Base-by-base conservation (phyloP, 805 yeast species). In the Candida multigemmis region DNA sequence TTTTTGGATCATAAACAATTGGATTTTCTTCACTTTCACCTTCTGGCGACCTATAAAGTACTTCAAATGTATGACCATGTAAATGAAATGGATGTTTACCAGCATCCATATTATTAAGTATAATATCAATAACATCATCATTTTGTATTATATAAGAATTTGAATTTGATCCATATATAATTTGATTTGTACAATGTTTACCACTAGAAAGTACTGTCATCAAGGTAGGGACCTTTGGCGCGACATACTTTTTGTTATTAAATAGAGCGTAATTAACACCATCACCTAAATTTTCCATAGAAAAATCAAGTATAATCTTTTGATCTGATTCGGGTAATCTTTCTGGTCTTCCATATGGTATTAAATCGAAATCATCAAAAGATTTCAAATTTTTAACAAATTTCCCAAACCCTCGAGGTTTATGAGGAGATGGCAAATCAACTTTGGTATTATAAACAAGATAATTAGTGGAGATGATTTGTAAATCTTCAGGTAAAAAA, bases 41-140 rank as follows among this genome's bases (percentile, higher is more conserved):
- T 23, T 66, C 74, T 16, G 65, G 73, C 26, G 79, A 84, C 55
- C 96, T 70, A 35, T 71, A 76, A 33, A 85, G 52, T 7, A 80
- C 66, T 60, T 89, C 96, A 82, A 87, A 89, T 26, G 55, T 72
- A 53, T 81, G 91, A 27, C 98, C 98, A 61, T 89, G 98, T 50
- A 89, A 62, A 60, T 89, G 98, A 91, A 89, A 89, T 16, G 98
- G 97, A 62, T 89, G 98, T 42, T 68, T 79, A 50, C 97, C 96
- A 5, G 94, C 73, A 55, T 89, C 98, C 34, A 60, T 59, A 56
- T 86, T 87, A 65, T 89, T 89, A 22, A 89, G 46, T 5, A 83
- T 81, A 40, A 89, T 71, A 49, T 89, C 94, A 18, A 89, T 70
- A 32, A 81, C 61, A 42, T 68, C 82, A 44, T 67, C 68, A 41